Percentiles rank a stretch among this genome's conserved stretches.
phyloP scores from a whole-genome alignment of 305 asterid species.

The Vinca major region DNA sequence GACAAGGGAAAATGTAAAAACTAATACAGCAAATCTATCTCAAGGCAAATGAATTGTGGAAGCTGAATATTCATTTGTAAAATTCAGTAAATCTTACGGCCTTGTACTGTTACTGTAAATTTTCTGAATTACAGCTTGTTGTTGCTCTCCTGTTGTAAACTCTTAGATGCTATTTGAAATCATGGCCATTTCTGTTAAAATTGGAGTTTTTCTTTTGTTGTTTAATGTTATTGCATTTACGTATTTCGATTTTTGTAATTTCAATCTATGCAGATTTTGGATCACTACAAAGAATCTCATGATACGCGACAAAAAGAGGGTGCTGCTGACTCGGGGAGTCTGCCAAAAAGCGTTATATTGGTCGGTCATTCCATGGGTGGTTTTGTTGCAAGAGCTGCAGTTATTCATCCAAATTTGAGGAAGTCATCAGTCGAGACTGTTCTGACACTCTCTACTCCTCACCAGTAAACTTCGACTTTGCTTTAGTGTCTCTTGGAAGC shows the following conservation, averaged over 20 bases:
- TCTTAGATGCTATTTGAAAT: neutral
- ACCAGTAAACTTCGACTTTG: constrained; percentile 52
- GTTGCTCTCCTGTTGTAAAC: neutral
- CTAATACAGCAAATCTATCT: neutral
- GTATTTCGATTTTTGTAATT: neutral
- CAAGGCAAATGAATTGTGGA: neutral
- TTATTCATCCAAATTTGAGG: constrained; percentile 79
- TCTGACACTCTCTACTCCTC: constrained; percentile 90
- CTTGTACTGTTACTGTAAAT: constrained; percentile 3
- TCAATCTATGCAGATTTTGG: constrained; percentile 52
- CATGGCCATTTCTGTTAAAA: neutral
- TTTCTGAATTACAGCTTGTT: neutral
- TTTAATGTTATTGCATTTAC: neutral
- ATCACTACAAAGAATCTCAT: constrained; percentile 64
- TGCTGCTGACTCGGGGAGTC: constrained; percentile 46
- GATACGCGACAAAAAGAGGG: constrained; percentile 62
- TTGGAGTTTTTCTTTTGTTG: too few relatives aligned
- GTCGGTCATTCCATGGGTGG: constrained; percentile 99
- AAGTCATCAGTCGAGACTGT: constrained; percentile 83
- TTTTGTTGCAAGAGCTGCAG: constrained; percentile 96
- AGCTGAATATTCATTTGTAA: neutral
- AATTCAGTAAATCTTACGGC: neutral
- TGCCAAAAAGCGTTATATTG: constrained; percentile 77
- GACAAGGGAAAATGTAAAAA: neutral
- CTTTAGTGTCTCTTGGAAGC: constrained; percentile 13